A percentile compares a stretch with the other conserved stretches of the same genome.
phyloP scores from a whole-genome alignment of 331 rosid genomes.

The Prunus yedoensis region DNA sequence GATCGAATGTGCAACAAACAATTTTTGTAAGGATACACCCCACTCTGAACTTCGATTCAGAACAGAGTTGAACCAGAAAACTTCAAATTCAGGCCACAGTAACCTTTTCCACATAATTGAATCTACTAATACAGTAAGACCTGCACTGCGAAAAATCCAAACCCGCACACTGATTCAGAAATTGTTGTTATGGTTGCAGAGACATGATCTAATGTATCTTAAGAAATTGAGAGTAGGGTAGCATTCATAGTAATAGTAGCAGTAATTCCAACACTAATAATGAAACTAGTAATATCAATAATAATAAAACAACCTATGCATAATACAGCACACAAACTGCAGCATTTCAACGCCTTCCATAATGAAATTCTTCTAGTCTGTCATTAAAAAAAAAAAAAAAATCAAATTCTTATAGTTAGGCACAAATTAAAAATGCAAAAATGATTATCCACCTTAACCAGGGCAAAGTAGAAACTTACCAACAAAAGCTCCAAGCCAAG shows the following conservation, averaged over 20 bases:
- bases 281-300: conserved; percentile 23
- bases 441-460: not conserved
- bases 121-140: conserved; percentile 74
- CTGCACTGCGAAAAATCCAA: conserved; percentile 51
- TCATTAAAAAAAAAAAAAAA: conserved; percentile 12
- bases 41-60: conserved; percentile 92
- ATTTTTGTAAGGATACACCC: conserved; percentile 82
- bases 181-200: not conserved
- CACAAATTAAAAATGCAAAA: not conserved
- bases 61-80: conserved; percentile 93
- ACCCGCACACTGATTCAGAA: conserved; percentile 23
- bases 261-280: not conserved
- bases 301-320: conserved; percentile 55
- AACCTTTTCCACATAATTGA: conserved; percentile 87
- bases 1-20: not conserved
- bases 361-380: conserved; percentile 78
- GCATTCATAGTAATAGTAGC: not conserved
- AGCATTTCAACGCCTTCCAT: conserved; percentile 62
- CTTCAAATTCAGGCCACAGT: conserved; percentile 98
- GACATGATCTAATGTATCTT: not conserved
- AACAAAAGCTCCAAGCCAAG: conserved; percentile 75
- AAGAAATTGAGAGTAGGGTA: not conserved
- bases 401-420: not conserved
- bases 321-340: conserved; percentile 58
- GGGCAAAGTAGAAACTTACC: conserved; percentile 48